A percentile compares a stretch with the other conserved stretches of the same genome.
phyloP scores from a whole-genome alignment of 225 moss, liverwort and hornwort species.

The Sphagnum contortum region DNA sequence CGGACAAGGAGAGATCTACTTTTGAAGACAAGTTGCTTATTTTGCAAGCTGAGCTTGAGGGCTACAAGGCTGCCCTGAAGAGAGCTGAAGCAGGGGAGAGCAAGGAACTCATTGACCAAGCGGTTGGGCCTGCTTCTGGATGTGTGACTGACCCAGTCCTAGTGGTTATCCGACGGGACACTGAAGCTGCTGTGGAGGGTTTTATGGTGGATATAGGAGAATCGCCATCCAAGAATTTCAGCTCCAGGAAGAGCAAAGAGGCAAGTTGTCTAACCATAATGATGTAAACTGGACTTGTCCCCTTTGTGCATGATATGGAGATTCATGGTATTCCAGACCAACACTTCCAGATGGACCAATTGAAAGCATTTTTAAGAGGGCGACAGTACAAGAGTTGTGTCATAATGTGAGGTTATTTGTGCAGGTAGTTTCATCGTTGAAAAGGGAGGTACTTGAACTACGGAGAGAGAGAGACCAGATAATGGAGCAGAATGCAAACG shows the following conservation, averaged over 20 bases:
- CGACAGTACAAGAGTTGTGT: too few relatives aligned
- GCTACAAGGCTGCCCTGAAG: conserved; percentile 35
- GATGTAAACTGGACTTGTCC: too few relatives aligned
- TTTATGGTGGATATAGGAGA: conserved; percentile 64
- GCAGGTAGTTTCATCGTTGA: conserved; percentile 47
- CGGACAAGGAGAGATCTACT: conserved; percentile 40
- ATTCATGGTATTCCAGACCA: too few relatives aligned
- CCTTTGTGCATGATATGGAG: too few relatives aligned
- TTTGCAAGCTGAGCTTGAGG: conserved; percentile 29
- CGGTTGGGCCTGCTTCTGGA: conserved; percentile 30
- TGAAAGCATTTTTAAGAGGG: too few relatives aligned
- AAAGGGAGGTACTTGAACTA: conserved; percentile 49
- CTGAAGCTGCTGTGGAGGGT: conserved; percentile 30
- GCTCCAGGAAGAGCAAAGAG: conserved; percentile 2
- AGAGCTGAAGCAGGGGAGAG: conserved; percentile 10
- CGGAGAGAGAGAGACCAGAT: conserved; percentile 81
- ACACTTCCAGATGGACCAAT: too few relatives aligned
- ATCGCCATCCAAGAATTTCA: conserved; percentile 42
- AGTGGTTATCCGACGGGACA: conserved; percentile 48
- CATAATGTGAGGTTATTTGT: too few relatives aligned
- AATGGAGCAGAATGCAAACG: conserved; percentile 50
- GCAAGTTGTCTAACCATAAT: too few relatives aligned
- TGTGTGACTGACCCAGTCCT: conserved; percentile 43
- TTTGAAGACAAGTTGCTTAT: conserved; percentile 31
- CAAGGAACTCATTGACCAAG: conserved; percentile 21